Conservation (phyloP, 371 early-diverging fungal genomes). For the Scutellospora calospora region DNA sequence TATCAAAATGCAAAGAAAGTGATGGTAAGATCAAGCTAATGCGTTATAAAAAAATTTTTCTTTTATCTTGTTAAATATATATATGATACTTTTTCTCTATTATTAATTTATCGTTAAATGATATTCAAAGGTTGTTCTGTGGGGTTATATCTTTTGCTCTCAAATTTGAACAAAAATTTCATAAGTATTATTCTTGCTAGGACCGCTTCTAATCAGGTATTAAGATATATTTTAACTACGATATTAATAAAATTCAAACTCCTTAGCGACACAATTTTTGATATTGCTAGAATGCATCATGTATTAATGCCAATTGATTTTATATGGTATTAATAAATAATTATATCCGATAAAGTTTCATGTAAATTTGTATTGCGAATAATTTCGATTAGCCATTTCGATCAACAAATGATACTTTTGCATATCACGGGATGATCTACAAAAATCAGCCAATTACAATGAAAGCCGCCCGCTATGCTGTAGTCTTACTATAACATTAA, state of each 20-base stretch:
- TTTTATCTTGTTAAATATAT: neutral
- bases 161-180: conserved; percentile 49
- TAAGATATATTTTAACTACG: neutral
- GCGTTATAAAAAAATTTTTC: neutral
- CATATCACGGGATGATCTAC: too few species aligned
- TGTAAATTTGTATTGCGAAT: too few species aligned
- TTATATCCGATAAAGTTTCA: too few species aligned
- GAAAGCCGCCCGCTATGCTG: too few species aligned
- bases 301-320: too few species aligned
- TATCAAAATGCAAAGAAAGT: conserved; percentile 22
- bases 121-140: conserved; percentile 47
- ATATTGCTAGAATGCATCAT: neutral
- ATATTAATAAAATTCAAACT: neutral
- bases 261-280: neutral
- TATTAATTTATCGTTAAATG: neutral
- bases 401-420: too few species aligned
- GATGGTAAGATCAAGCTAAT: neutral
- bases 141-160: conserved; percentile 51
- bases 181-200: conserved; percentile 57
- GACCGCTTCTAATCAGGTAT: conserved; percentile 48
- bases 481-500: too few species aligned
- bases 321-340: too few species aligned
- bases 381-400: too few species aligned
- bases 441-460: too few species aligned
- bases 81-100: neutral